A percentile compares a stretch with the other conserved stretches of the same genome.
Conservation (phyloP, 352 stramenopile genomes). For the Phytophthora constricta region DNA sequence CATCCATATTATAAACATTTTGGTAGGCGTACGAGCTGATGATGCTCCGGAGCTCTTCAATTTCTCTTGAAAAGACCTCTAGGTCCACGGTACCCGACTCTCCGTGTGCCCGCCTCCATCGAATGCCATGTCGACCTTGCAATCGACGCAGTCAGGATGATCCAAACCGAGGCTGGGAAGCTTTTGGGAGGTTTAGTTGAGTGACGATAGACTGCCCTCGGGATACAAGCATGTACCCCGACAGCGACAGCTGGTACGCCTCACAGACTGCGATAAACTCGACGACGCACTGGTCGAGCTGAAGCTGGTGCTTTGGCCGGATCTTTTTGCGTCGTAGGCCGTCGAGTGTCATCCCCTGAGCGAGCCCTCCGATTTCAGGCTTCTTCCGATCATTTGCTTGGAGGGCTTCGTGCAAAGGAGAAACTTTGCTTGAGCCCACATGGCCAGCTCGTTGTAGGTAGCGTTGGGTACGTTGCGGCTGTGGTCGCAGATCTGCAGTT, state of each 20-base stretch:
- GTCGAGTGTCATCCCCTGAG: neutral
- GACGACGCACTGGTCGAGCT: conserved; percentile 8
- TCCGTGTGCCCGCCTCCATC: neutral
- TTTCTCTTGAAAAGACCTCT: neutral
- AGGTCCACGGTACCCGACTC: conserved; percentile 8
- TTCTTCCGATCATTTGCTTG: conserved; percentile 2
- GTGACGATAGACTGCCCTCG: neutral
- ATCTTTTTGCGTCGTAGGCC: conserved; percentile 6
- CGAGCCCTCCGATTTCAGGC: neutral
- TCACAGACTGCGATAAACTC: neutral
- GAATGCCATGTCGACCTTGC: conserved; percentile 10
- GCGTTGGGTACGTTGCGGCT: neutral
- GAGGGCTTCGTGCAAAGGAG: conserved; percentile 1
- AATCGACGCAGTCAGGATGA: neutral
- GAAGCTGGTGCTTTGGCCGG: neutral
- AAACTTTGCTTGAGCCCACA: neutral
- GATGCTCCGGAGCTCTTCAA: neutral
- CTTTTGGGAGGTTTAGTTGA: neutral
- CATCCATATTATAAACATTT: conserved; percentile 10
- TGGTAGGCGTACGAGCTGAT: conserved; percentile 2
- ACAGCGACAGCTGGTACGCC: neutral
- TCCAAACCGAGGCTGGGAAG: neutral
- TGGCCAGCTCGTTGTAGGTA: too few relatives aligned
- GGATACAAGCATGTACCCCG: conserved; percentile 1
- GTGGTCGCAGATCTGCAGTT: neutral